Conservation (phyloP, 768 basidiomycete genomes). For the Lactarius trivialis region DNA sequence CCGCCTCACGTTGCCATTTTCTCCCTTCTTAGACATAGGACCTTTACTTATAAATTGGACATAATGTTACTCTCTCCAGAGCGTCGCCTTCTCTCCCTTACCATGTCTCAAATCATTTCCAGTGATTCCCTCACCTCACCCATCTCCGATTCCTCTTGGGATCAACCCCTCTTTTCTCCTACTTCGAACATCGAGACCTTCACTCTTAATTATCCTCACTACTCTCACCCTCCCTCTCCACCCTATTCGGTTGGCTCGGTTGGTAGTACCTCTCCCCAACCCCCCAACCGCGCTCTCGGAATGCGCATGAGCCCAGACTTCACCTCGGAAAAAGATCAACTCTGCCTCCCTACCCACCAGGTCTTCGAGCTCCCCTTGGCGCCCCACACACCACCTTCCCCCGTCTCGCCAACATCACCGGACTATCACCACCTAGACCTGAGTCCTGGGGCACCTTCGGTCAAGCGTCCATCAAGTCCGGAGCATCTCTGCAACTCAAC, state of each 20-base stretch:
- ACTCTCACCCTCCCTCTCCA: slow-evolving; percentile 34
- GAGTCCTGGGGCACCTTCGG: slow-evolving; percentile 12
- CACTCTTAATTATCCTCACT: slow-evolving; percentile 23
- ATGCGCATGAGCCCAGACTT: slow-evolving; percentile 42
- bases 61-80: slow-evolving; percentile 25
- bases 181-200: slow-evolving; percentile 32
- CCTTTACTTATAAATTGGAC: slow-evolving; percentile 20
- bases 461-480: slow-evolving; percentile 30
- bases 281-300: slow-evolving; percentile 44
- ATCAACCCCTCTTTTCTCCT: slow-evolving; percentile 38
- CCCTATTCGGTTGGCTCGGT: slow-evolving; percentile 40
- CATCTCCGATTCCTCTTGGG: slow-evolving; percentile 44
- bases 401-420: slow-evolving; percentile 29
- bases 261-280: slow-evolving; percentile 26
- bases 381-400: slow-evolving; percentile 30
- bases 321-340: slow-evolving; percentile 38
- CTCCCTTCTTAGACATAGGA: slow-evolving; percentile 14
- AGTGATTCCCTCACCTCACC: slow-evolving; percentile 55
- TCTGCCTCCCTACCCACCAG: slow-evolving; percentile 65
- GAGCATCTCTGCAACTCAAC: slow-evolving; percentile 22
- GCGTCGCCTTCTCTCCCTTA: slow-evolving; percentile 27
- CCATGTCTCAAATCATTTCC: slow-evolving; percentile 55
- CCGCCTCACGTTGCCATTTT: slow-evolving; percentile 18
- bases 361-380: slow-evolving; percentile 56
- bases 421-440: slow-evolving; percentile 20